Percentiles rank a stretch among this genome's conserved stretches.
phyloP scores from a whole-genome alignment of 129 eudicot species.

The Chrysanthemum lavandulifolium region DNA sequence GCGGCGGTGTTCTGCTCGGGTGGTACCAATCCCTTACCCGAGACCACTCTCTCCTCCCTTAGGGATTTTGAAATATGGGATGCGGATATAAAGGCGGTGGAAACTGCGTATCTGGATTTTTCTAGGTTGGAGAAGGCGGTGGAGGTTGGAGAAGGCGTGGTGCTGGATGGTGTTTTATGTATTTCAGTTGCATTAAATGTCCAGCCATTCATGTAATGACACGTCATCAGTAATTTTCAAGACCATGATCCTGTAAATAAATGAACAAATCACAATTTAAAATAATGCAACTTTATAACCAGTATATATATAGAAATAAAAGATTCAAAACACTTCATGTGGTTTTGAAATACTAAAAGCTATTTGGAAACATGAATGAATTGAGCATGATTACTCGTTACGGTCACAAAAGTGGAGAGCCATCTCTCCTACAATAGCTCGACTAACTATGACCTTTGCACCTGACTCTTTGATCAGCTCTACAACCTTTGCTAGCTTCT shows the following conservation, averaged over 20 bases:
- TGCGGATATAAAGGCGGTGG: too few species aligned
- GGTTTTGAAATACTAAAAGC: background rate
- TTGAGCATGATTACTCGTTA: slow-evolving; percentile 54
- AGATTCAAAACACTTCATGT: background rate
- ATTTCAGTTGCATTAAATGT: too few species aligned
- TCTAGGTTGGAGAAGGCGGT: too few species aligned
- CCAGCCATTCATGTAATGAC: too few species aligned
- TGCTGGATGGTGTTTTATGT: too few species aligned
- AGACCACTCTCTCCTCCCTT: too few species aligned
- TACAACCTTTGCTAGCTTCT: slow-evolving; percentile 81
- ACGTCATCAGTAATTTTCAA: too few species aligned
- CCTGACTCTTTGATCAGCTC: slow-evolving; percentile 93
- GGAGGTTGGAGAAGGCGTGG: too few species aligned
- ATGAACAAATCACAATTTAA: background rate
- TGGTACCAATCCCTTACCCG: too few species aligned
- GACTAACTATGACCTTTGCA: slow-evolving; percentile 96
- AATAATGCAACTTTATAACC: background rate
- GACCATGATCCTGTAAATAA: slow-evolving; percentile 78
- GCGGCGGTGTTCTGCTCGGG: too few species aligned
- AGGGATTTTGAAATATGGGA: too few species aligned
- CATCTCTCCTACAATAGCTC: slow-evolving; percentile 95
- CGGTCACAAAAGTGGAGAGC: slow-evolving; percentile 95
- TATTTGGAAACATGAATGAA: slow-evolving; percentile 3
- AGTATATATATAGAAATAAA: background rate
- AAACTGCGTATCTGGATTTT: too few species aligned